Evolutionary conservation across 2,329 filamentous ascomycete species (phyloP), one percentile per base, ranked within the genome.

Genomic region (Fusarium avenaceum): DNA sequence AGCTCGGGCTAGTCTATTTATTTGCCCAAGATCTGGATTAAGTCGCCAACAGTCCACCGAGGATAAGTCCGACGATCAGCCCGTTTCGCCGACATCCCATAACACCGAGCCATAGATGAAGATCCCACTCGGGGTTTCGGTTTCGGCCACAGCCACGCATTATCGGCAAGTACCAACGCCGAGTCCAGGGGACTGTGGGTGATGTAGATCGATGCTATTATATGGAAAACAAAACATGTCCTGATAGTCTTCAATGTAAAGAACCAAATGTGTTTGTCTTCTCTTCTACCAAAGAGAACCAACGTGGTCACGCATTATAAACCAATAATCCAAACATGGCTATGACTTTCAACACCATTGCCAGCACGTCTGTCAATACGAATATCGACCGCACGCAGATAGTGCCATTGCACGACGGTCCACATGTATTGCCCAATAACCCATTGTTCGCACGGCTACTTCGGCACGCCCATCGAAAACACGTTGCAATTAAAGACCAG

Each of bases 371-470:
- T n/a, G 45, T 30, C 8, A 35, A 48, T 24, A 24, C 6, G 22
- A 24, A 24, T 19, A 7, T 35, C 6, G 47, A 50, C 35, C 48
- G 35, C n/a, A 30, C 48, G 24, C 48, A 40, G n/a, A 39, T 50
- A 4, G 48, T 50, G 14, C 48, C 35, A 28, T 40, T n/a, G 0
- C 48, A 50, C 7, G 48, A 30, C 1, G 48, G 48, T 40, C 35
- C 35, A 30, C 48, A 50, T 22, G 48, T 50, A 3, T 17, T 50
- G 24, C 35, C 48, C 2, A 50, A 50, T 22, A 40, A 50, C 24
- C 48, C 48, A 40, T 13, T 50, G 17, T 50, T 50, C 48, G 39
- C 35, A 0, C 28, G 48, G 10, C 22, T 50, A 0, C n/a, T 50
- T 7, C 48, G 48, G 2, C 48, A 50, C 7, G 48, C 48, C 0